Conservation (phyloP, 352 stramenopile genomes). For the Phytopythium mirpurense region DNA sequence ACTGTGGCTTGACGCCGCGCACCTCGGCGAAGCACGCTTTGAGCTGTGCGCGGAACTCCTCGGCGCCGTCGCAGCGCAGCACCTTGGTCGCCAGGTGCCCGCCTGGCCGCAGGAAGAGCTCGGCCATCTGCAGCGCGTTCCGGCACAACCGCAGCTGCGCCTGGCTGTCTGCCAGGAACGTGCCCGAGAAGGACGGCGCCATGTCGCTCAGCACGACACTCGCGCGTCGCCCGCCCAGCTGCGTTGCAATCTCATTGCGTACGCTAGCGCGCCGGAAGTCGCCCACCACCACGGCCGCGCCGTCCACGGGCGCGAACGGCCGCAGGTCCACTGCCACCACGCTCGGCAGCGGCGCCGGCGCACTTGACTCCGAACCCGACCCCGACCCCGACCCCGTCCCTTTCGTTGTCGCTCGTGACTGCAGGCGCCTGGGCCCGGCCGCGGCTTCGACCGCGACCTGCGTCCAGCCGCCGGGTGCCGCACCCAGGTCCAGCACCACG, state of each 20-base stretch:
- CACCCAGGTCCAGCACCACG: constrained; percentile 78
- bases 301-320: constrained; percentile 65
- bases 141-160: constrained; percentile 79
- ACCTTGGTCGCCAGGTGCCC: constrained; percentile 83
- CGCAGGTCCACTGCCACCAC: constrained; percentile 79
- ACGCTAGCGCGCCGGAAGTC: constrained; percentile 71
- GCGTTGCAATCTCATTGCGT: constrained; percentile 43
- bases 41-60: constrained; percentile 71
- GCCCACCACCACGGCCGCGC: constrained; percentile 63
- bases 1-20: constrained; percentile 79
- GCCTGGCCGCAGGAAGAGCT: constrained; percentile 72
- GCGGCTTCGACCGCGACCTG: constrained; percentile 61
- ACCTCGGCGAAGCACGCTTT: constrained; percentile 63
- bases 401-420: too few relatives aligned
- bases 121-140: constrained; percentile 81
- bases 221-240: constrained; percentile 37
- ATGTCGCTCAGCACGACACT: constrained; percentile 89
- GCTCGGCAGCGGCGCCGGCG: constrained; percentile 1
- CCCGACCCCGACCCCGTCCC: too few relatives aligned
- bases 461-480: constrained; percentile 80
- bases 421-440: too few relatives aligned
- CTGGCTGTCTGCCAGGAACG: constrained; percentile 70
- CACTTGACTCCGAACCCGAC: too few relatives aligned
- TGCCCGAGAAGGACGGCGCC: constrained; percentile 80
- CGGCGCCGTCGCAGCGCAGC: constrained; percentile 64